Base-by-base conservation (phyloP, 2,329 filamentous ascomycete genomes). In the Stylonectria norvegica region DNA sequence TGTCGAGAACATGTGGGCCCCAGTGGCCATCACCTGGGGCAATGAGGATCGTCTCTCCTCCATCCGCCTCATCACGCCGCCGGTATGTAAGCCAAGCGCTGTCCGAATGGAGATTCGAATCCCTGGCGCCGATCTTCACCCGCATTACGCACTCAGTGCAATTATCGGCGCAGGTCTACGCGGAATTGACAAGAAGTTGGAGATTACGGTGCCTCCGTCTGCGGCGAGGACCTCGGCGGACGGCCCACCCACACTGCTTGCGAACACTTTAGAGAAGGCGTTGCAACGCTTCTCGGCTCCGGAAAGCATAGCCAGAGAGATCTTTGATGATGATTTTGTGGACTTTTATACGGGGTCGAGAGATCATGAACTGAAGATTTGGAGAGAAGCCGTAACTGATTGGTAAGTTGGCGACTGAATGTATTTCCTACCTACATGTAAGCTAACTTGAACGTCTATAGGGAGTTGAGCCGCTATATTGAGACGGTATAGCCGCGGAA, bases 1-100 rank as follows among this genome's bases (percentile, higher is more conserved):
- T 0, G 84, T 88, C 1, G 85, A 89, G 65, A 88, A 88, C 59
- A 88, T 86, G 68, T 88, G 85, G 85, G 85, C 85, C 0, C 85
- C 85, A 0, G 84, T 88, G 11, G 86, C 83, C 0, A 83, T 88
- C 0, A 85, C 79, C 3, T 88, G 84, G 85, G 85, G 85, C 2
- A 65, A 87, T 4, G 85, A 88, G 60, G 83, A 88, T 55, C 79
- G 85, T 31, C 81, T 83, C 1, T 83, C 85, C 1, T 84, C 79
- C 0, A 82, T 89, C 40, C 73, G 16, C 2, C 34, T 45, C 12
- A 38, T 45, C 27, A 36, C 38, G 10, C 42, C 38, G 16, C 85
- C 85, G 0, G 83, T 81, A 0, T 75, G 79, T 2, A 81, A 79
- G 30, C 67, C 81, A 0, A 85, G 85, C 55, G 79, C 82, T 1